Base-by-base conservation (phyloP, 2,329 filamentous ascomycete genomes). In the Sclerotinia borealis region DNA sequence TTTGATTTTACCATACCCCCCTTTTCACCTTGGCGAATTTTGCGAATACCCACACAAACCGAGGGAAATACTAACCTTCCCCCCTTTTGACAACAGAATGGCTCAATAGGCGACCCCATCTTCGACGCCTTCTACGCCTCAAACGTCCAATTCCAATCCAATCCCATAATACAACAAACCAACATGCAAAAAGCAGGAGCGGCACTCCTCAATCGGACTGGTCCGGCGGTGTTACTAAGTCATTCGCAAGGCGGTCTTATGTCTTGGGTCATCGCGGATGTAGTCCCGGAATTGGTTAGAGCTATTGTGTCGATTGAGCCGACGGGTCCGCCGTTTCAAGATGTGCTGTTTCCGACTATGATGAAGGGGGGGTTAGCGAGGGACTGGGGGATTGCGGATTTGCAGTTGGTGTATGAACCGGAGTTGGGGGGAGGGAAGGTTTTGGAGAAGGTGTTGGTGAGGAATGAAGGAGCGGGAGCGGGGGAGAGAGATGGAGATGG, bases 351-450 rank as follows among this genome's bases (percentile, higher is more conserved):
- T 19, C 25, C 58, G 9, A 22, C 45, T 0, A 60, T 25, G 4
- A 60, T 22, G 1, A 25, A 45, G 9, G 58, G 25, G 5, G 75
- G 79, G 41, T 75, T 72, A n/a, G 69, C 67, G 0, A 61, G 68
- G 19, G 68, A 74, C 0, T 85, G 76, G 69, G 83, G 81, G 1
- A 66, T 84, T 7, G 77, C 80, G 7, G 76, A 80, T 50, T 76
- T 80, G n/a, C 78, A 80, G 0, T 64, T 85, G 19, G 77, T 76
- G 0, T 85, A 82, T 68, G 48, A 60, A 31, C 34, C 45, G 9
- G 19, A 27, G 8, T 39, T 41, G 5, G 19, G 19, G 2, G 19
- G 4, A 13, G 36, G 36, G 15, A 25, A 52, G 15, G 15, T 31
- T 10, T 19, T 60, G 10, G 45, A 60, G 19, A 51, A 39, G 25